Base-by-base conservation (phyloP, 164 flowering plant genomes). In the Sedum album region DNA sequence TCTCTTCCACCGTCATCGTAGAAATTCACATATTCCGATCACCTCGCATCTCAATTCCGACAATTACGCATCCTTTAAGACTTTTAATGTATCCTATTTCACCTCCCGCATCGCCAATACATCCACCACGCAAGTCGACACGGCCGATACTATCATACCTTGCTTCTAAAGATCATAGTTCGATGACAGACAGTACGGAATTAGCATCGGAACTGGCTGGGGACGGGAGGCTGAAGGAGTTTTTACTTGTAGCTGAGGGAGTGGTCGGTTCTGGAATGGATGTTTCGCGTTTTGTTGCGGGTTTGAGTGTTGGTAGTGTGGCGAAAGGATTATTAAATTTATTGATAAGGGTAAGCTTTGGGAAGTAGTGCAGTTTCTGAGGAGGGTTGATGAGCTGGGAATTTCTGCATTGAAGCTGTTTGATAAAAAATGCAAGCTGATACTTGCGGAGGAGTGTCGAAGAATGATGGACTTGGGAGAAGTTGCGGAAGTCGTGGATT, bases 141-240 rank as follows among this genome's bases (percentile, higher is more conserved):
- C 62, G 18, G 1, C 20, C 11, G 31, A 57, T 10, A 2, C 33
- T 1, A 11, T 14, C 33, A 15, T 28, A 26, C 62, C 6, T 14
- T 26, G 18, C 17, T 28, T 5, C 57, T 57, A n/a, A 71, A 46
- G 55, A 1, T 65, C 10, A 25, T 18, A 28, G 64, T 51, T 74
- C 42, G 28, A 73, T 84, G 63, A 65, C 66, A 2, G 74, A 82
- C 79, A 75, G 79, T 70, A 82, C 88, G 25, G 73, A 78, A 31
- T 74, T 85, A 60, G 91, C 94, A 15, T 80, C 93, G 20, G 81
- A 83, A 75, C 83, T 87, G 38, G 89, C 83, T 31, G 77, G 72
- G 38, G 82, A 75, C 20, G 92, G 89, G 9, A 80, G 84, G 65
- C 72, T 88, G 57, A 77, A 79, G 4, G 91, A 87, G 31, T 84